Conservation (phyloP, 805 yeast species). For the Candida silvicultrix region DNA sequence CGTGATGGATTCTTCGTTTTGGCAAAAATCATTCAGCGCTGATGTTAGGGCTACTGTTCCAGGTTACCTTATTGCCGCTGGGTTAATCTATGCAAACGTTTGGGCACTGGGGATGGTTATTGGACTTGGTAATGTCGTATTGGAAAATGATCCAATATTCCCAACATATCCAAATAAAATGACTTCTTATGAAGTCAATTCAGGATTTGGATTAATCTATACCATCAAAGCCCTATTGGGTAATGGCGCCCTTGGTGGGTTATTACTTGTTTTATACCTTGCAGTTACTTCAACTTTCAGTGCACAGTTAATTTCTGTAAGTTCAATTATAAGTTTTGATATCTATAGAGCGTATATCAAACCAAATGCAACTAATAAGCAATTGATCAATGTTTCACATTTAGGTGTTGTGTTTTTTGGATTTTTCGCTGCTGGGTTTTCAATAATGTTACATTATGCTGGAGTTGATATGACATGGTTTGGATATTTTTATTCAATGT, state of each 20-base stretch:
- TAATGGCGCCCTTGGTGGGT: constrained; percentile 32
- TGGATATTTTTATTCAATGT: constrained; percentile 29
- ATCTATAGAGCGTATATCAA: constrained; percentile 30
- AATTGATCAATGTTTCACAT: constrained; percentile 29
- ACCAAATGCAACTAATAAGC: constrained; percentile 30
- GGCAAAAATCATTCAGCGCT: constrained; percentile 35
- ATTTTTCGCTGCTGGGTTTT: constrained; percentile 30
- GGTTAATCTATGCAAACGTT: constrained; percentile 26
- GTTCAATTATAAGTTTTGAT: constrained; percentile 33
- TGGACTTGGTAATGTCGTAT: constrained; percentile 28
- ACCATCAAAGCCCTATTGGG: constrained; percentile 41
- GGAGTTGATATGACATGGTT: constrained; percentile 22
- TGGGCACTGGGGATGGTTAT: constrained; percentile 32
- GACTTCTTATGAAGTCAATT: constrained; percentile 29
- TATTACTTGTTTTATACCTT: constrained; percentile 32
- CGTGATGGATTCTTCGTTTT: constrained; percentile 33
- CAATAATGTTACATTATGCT: constrained; percentile 28
- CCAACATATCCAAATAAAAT: constrained; percentile 34
- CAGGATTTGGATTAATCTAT: constrained; percentile 30
- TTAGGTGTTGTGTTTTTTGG: constrained; percentile 31
- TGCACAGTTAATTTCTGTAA: constrained; percentile 35
- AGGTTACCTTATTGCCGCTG: constrained; percentile 30
- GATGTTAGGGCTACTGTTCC: constrained; percentile 30
- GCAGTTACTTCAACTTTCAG: constrained; percentile 34
- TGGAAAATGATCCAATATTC: constrained; percentile 24